Evolutionary conservation across 169 alveolate genomes (phyloP), one percentile per base, ranked within the genome.

Genomic region (Babesia ovis): DNA sequence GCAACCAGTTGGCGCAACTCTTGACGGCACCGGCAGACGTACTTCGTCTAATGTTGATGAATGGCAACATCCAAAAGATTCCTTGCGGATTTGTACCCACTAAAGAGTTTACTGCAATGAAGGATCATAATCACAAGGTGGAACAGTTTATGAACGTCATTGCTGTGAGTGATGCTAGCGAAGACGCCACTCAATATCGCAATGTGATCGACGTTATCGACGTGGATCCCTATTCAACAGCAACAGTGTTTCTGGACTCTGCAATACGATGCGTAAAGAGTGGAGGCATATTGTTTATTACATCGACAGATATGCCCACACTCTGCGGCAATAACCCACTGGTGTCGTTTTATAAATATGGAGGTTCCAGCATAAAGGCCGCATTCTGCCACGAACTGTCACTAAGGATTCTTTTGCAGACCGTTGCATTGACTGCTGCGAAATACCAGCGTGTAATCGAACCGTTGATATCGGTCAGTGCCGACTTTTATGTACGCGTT

Each of bases 271-370:
- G 96, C 43, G 91, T 94, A 29, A 94, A 94, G 74, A 89, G 94
- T 56, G 96, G 96, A 34, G 97, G 97, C 27, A 82, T 95, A 57
- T 84, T 94, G 34, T 89, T 95, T 62, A 91, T 96, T 48, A 96
- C 99, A 1, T 92, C 95, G 48, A 96, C 99, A n/a, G 99, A 96
- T 80, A 95, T 95, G 98, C 95, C 98, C n/a, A 95, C 95, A 14
- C 88, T 96, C 42, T 94, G 98, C 79, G 97, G 98, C n/a, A 92
- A 94, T 71, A 90, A 82, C 50, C 98, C 98, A 0, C 96, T 94
- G 46, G 96, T 94, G 6, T 90, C 97, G 18, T 96, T 94, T 84
- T 96, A 96, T 81, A 94, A 94, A 77, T 96, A 96, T 67, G 97
- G 97, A 46, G 95, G 97, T 22, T 83, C 88, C 58, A 94, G 96